Evolutionary conservation across 2,329 filamentous ascomycete species (phyloP), one percentile per base, ranked within the genome.

Genomic region (Nothomitra cinnamomea): DNA sequence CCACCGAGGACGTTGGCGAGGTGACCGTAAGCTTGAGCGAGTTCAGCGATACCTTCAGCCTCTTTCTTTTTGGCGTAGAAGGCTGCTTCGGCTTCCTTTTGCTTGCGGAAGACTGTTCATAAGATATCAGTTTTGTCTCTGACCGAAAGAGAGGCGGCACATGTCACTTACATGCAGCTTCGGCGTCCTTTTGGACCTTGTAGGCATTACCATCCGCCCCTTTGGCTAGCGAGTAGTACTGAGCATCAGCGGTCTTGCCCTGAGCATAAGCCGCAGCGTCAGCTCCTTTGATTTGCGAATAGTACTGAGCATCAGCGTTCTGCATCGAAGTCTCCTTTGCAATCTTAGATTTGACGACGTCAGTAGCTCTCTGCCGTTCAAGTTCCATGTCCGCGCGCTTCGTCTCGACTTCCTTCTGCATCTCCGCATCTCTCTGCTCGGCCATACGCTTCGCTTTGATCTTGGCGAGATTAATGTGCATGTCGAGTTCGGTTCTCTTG

Each of bases 301-400:
- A 74, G 58, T 69, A 72, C 13, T 70, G 68, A 3, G 79, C 70
- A 61, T 87, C 82, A 15, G 83, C 81, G 19, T 76, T 76, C 62
- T 87, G 77, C 67, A 86, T 80, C 60, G 78, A 75, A 25, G 79
- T 73, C 67, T 87, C 83, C 53, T 80, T 76, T 1, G 70, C 66
- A 58, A 87, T 85, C 55, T 77, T 79, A 55, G 86, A 86, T 67
- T 87, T 82, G 54, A 86, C 85, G 60, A 94, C 85, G 58, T 87
- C 84, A 2, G 72, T 78, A 7, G 87, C 87, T 59, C 87, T 76
- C 35, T 87, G 78, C 55, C 85, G 79, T 66, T 94, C 87, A 55
- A 92, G 73, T 69, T 92, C 85, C 59, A 87, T 88, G 32, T 78
- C 77, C 0, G 85, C 87, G 54, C 84, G 82, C 73, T 83, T 86